Evolutionary conservation across 225 moss, liverwort and hornwort genomes (phyloP).

Genomic region (Straminergon stramineum): DNA sequence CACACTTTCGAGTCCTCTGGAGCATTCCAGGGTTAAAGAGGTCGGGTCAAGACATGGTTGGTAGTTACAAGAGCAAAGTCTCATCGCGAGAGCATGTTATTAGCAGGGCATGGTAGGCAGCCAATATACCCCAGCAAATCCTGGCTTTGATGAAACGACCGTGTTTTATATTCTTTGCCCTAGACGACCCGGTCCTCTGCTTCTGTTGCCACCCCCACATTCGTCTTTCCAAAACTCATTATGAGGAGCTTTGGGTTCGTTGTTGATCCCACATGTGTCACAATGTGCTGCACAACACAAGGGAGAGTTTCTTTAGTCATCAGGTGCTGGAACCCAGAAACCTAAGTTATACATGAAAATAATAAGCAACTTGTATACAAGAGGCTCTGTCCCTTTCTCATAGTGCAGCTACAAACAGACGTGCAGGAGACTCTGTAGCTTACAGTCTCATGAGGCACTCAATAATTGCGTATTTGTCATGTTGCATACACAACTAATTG

Average conservation of each 20-base stretch:
- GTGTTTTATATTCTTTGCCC: constrained; percentile 1
- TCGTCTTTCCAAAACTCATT: constrained; percentile 36
- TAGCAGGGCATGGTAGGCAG: background rate
- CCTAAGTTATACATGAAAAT: background rate
- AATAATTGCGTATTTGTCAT: background rate
- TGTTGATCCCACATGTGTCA: constrained; percentile 43
- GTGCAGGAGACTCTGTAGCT: background rate
- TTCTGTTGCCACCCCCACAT: background rate
- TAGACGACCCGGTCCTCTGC: background rate
- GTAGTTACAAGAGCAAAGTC: background rate
- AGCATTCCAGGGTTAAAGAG: background rate
- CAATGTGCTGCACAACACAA: constrained; percentile 30
- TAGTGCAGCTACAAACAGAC: background rate
- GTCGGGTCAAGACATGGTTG: background rate
- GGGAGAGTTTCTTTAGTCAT: background rate
- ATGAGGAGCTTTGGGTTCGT: constrained; percentile 32
- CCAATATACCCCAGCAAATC: background rate
- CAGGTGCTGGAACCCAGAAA: background rate
- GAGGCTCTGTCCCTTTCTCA: background rate
- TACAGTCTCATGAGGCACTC: background rate
- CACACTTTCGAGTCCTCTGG: background rate
- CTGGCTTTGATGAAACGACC: background rate
- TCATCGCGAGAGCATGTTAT: background rate
- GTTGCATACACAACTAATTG: background rate
- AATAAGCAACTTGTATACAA: background rate